Evolutionary conservation across 768 basidiomycete genomes (phyloP).

Genomic region (Tricholoma terreum): DNA sequence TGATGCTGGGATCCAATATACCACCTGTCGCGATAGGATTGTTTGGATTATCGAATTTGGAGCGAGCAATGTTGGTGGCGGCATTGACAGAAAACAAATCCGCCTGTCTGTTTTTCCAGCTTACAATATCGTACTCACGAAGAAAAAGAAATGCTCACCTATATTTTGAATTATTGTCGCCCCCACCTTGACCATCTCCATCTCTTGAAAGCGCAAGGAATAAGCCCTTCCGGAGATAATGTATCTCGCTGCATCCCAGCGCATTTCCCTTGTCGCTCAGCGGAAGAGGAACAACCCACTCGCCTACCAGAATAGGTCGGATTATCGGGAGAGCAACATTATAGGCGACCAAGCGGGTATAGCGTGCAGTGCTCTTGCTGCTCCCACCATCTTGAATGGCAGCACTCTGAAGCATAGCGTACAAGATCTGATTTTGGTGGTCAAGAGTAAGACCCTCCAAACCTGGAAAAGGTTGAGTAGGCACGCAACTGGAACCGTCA

Average conservation of each 20-base stretch:
- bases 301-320: slow-evolving; percentile 43
- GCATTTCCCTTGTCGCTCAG: slow-evolving; percentile 50
- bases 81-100: slow-evolving; percentile 54
- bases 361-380: slow-evolving; percentile 44
- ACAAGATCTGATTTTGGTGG: slow-evolving; percentile 45
- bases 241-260: slow-evolving; percentile 51
- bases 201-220: slow-evolving; percentile 63
- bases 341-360: slow-evolving; percentile 56
- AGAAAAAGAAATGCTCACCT: slow-evolving; percentile 36
- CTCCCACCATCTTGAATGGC: slow-evolving; percentile 61
- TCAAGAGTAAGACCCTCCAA: slow-evolving; percentile 61
- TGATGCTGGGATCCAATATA: slow-evolving; percentile 42
- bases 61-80: slow-evolving; percentile 61
- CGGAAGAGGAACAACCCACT: slow-evolving; percentile 60
- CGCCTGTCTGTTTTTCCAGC: slow-evolving; percentile 41
- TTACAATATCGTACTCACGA: not conserved
- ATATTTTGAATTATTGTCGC: slow-evolving; percentile 46
- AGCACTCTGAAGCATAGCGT: slow-evolving; percentile 61
- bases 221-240: slow-evolving; percentile 48
- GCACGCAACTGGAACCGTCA: not conserved
- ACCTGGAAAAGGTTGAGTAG: slow-evolving; percentile 29
- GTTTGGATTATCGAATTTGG: slow-evolving; percentile 50
- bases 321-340: slow-evolving; percentile 37
- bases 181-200: slow-evolving; percentile 55
- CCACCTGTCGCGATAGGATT: slow-evolving; percentile 52